Base-by-base conservation (phyloP, 2,329 filamentous ascomycete genomes). In the Diaporthe vaccinii region DNA sequence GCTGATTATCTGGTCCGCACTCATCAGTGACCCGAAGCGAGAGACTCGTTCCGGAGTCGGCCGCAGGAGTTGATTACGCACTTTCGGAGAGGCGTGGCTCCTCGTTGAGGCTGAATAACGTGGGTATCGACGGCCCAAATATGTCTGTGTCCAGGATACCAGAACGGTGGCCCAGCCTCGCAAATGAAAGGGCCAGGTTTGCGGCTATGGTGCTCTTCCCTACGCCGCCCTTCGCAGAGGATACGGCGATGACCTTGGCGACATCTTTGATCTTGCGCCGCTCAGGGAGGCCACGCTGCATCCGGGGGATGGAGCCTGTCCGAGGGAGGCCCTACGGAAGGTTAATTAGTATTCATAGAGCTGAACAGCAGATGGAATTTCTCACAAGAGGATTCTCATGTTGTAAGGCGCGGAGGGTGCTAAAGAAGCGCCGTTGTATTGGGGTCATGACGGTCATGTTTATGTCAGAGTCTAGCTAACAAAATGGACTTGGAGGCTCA, bases 111-210 rank as follows among this genome's bases (percentile, higher is more conserved):
- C 96, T 92, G 74, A 99, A 91, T 0, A 99, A 87, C 0, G 95
- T 98, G 0, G 97, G 97, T 76, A 99, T 94, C 0, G 95, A 98
- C 0, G 97, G 97, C 0, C 97, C 97, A 82, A 98, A 99, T 81
- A 99, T 97, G 82, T 99, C 97, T 0, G 96, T 95, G 82, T 99
- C 97, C 25, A 99, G 88, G 76, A 99, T 96, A 3, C 97, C 97
- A 4, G 94, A 91, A 73, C 94, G 91, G 78, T 96, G 91, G 22
- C 96, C 96, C 74, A 92, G 91, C 57, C 94, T 91, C 3, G 96
- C 95, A 82, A 98, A 95, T 7, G 96, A 92, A 0, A 99, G 88
- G 0, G 97, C 94, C 34, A 99, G 88, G 80, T 99, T 99, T 62
- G 91, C 91, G 89, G 96, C 93, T 59, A 98, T 92, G 10, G 97